Evolutionary conservation across 2,329 filamentous ascomycete genomes (phyloP), one percentile per base, ranked within the genome.

Genomic region (Ophiostoma triangulosporum): DNA sequence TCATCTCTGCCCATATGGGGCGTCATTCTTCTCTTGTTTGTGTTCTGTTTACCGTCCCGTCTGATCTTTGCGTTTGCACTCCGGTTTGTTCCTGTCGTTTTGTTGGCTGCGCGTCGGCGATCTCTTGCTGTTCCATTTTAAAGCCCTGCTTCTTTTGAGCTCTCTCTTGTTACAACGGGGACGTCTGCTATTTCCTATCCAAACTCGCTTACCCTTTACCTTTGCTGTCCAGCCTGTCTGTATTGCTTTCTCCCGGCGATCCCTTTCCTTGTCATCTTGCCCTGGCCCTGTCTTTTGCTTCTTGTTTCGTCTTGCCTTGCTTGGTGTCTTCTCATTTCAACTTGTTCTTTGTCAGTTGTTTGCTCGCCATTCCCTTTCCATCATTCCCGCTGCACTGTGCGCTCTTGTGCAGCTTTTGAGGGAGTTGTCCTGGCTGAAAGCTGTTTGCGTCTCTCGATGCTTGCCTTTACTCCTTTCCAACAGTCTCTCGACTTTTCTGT

Each of bases 1-100:
- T 90, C 72, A 88, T 80, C 81, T 81, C 76, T 74, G 77, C 75
- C 69, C 71, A 73, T 48, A 54, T 36, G 54, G 50, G 54, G 50
- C 14, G 11, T 27, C 48, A 33, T 46, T 24, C 50, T 24, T 26
- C 43, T 46, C 15, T 31, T 48, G 33, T 33, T 15, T 26, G 24
- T 50, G 14, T 17, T 29, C 12, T 38, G 35, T 38, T 27, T n/a
- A 8, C 20, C 20, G 29, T 32, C 33, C 40, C n/a, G 29, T 50
- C 22, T 14, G 20, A 24, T 24, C 73, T 72, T 73, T 71, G 72
- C 72, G 70, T 72, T 35, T 17, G 69, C 68, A 65, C 35, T 20
- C 33, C 43, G 26, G 24, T 17, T 29, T 46, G 43, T 46, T 29
- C 14, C 26, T 35, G 66, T 66, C 58, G 11, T 43, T 33, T 36